These are phyloP conservation scores for Geotrichum ghanense DNA, from an alignment of 805 yeast species.

Conservation along the genomic window DNA sequence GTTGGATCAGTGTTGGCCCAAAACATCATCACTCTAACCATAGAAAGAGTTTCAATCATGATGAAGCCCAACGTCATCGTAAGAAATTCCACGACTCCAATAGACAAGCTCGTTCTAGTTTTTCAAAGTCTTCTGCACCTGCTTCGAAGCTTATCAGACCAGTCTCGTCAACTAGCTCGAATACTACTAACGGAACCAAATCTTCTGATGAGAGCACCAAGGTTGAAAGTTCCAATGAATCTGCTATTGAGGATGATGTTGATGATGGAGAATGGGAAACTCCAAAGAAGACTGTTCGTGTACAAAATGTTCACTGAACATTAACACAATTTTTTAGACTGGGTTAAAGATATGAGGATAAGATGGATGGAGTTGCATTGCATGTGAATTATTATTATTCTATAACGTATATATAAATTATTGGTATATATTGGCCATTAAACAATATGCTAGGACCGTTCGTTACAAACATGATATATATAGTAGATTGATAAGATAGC, in stretches of 20 bases:
- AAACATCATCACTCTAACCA: conserved; percentile 8
- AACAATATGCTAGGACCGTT: no score
- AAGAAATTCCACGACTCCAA: conserved; percentile 5
- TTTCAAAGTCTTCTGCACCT: conserved; percentile 5
- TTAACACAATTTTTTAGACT: no score
- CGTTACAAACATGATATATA: no score
- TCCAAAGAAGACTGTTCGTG: not conserved
- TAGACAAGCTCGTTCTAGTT: not conserved
- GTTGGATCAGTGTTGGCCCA: conserved; percentile 18
- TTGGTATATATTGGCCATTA: no score
- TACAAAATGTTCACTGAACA: not conserved
- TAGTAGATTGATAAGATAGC: no score
- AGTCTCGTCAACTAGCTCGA: conserved; percentile 6
- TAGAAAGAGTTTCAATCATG: conserved; percentile 5
- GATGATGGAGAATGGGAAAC: conserved; percentile 1
- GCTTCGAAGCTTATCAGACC: conserved; percentile 8
- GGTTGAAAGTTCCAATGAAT: conserved; percentile 6
- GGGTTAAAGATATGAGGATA: no score
- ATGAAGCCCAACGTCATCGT: conserved; percentile 4
- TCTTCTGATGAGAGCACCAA: conserved; percentile 8
- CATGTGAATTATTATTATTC: conserved; percentile 1
- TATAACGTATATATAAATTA: no score
- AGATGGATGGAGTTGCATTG: no score
- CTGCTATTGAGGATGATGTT: conserved; percentile 6
- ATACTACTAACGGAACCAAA: conserved; percentile 1